Conservation (phyloP, 768 basidiomycete species). For the Cyathus striatus region DNA sequence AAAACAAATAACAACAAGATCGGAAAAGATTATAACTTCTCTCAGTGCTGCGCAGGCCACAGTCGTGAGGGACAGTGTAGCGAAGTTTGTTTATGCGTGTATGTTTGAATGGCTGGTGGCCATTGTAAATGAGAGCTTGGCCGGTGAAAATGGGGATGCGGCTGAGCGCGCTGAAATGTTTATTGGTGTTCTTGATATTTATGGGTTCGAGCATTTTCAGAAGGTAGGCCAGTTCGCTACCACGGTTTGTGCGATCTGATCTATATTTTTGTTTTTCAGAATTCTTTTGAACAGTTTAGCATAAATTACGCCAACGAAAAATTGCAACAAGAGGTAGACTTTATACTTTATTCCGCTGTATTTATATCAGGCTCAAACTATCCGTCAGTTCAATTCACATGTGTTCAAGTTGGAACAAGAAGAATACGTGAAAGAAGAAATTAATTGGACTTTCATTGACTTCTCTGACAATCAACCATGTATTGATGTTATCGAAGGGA, state of each 20-base stretch:
- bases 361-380: slow-evolving; percentile 7
- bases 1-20: slow-evolving; percentile 92
- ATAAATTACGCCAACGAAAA: slow-evolving; percentile 99
- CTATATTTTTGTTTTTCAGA: slow-evolving; percentile 34
- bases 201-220: slow-evolving; percentile 96
- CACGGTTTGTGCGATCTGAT: background rate
- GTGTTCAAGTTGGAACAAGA: slow-evolving; percentile 99
- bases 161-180: slow-evolving; percentile 94
- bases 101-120: slow-evolving; percentile 98
- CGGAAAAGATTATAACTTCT: slow-evolving; percentile 90
- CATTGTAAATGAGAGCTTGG: slow-evolving; percentile 94
- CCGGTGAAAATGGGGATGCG: slow-evolving; percentile 91
- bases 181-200: slow-evolving; percentile 98
- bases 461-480: slow-evolving; percentile 99
- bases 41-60: slow-evolving; percentile 86
- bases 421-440: slow-evolving; percentile 97
- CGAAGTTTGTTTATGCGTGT: slow-evolving; percentile 98
- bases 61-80: slow-evolving; percentile 92
- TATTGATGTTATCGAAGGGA: slow-evolving; percentile 98
- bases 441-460: slow-evolving; percentile 99
- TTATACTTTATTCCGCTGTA: background rate
- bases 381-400: slow-evolving; percentile 91
- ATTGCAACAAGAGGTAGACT: slow-evolving; percentile 85
- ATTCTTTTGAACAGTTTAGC: slow-evolving; percentile 96
- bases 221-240: slow-evolving; percentile 46